Base-by-base conservation (phyloP, 495 filamentous ascomycete species). In the Annulohypoxylon bovei region DNA sequence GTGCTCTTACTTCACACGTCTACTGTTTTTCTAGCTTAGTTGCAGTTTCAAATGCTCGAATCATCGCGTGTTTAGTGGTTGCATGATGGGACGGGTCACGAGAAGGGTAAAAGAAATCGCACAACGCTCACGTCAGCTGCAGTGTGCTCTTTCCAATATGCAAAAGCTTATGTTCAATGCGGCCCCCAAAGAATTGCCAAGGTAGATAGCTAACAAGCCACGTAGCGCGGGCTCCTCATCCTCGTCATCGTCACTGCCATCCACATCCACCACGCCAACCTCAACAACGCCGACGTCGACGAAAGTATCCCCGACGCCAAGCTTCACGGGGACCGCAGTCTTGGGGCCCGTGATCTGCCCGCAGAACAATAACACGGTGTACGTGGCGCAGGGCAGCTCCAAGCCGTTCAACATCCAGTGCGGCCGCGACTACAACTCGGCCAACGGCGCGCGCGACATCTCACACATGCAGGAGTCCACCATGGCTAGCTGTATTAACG, bases 381-480 rank as follows among this genome's bases (percentile, higher is more conserved):
- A 78, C 68, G 62, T 73, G 0, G 30, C 77, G 9, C 16, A 32
- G 9, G 59, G 53, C 7, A 53, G 62, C 16, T 39, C 50, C 0
- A 72, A 71, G 22, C 68, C 61, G 7, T 79, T 69, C 55, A 50
- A 77, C 14, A 50, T 80, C 16, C 70, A 79, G 44, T 81, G 80
- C 59, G 80, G 75, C 4, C 75, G 72, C 40, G 78, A 81, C 50
- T 80, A 79, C 68, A 73, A 47, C 62, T 72, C 71, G n/a, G 33
- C 20, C 1, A 20, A 39, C 6, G 79, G 80, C 16, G 68, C 69
- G 18, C 20, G 16, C 0, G 79, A 82, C 46, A 55, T 82, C 16
- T 67, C 42, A 33, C 62, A 76, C 61, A 33, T 39, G 52, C 35
- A 56, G 1, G 54, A 55, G 27, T 42, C 60, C 25, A 73, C 67